These are phyloP conservation scores for Rhizomucor pusillus DNA, from an alignment of 371 early-diverging fungal genomes.

Conservation along the genomic window DNA sequence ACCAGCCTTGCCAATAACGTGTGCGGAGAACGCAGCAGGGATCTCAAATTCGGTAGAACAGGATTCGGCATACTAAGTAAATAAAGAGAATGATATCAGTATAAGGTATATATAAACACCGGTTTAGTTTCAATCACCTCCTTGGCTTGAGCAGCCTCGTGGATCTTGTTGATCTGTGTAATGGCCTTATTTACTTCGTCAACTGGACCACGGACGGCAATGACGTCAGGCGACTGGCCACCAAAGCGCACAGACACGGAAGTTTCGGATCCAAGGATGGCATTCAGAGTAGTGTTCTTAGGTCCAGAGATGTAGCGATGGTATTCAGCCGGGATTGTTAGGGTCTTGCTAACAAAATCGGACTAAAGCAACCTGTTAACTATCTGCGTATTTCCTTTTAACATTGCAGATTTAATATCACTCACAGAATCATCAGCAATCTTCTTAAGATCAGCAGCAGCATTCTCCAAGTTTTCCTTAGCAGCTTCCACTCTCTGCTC, in stretches of 20 bases:
- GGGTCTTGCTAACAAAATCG: conserved; percentile 63
- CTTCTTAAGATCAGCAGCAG: conserved; percentile 66
- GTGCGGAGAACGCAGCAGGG: conserved; percentile 69
- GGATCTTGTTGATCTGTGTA: conserved; percentile 61
- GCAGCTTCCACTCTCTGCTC: conserved; percentile 45
- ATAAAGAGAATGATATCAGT: too few relatives aligned
- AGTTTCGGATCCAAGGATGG: conserved; percentile 51
- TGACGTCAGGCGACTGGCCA: conserved; percentile 47
- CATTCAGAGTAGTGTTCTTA: conserved; percentile 71
- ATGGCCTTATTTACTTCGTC: conserved; percentile 72
- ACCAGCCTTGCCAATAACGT: conserved; percentile 89
- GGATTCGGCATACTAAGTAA: conserved; percentile 53
- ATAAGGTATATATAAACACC: neutral
- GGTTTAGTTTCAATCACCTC: conserved; percentile 33
- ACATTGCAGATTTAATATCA: neutral
- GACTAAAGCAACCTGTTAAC: conserved; percentile 29
- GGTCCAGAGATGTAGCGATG: conserved; percentile 80
- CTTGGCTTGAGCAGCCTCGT: conserved; percentile 66
- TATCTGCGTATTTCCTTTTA: too few relatives aligned
- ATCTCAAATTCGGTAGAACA: conserved; percentile 69
- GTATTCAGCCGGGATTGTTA: conserved; percentile 68
- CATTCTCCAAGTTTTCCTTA: conserved; percentile 63
- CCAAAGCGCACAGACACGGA: conserved; percentile 76
- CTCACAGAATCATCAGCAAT: conserved; percentile 49
- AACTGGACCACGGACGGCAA: conserved; percentile 80